phyloP scores from a whole-genome alignment of 164 flowering plant genomes.

The Echeveria elegans region DNA sequence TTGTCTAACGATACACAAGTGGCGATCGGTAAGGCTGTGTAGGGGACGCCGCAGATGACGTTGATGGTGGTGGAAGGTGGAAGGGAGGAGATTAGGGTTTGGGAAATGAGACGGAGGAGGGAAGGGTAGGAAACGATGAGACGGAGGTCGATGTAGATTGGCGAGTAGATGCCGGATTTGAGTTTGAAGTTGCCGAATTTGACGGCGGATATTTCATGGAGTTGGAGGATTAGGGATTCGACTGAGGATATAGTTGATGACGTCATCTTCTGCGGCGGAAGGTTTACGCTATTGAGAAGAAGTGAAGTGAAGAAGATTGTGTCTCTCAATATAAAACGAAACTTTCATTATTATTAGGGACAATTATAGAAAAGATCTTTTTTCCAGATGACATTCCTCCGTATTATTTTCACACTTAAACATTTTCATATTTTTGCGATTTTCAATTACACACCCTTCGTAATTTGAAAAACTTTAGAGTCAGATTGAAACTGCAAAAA shows the following conservation, averaged over 20 bases:
- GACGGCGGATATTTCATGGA: constrained; percentile 87
- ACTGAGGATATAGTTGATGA: constrained; percentile 21
- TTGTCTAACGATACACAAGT: constrained; percentile 52
- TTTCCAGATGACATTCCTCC: no score
- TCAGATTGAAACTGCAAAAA: no score
- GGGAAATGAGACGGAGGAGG: constrained; percentile 67
- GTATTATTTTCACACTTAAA: no score
- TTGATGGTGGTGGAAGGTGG: constrained; percentile 42
- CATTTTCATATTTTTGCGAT: no score
- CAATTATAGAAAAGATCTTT: no score
- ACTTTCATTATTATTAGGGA: no score
- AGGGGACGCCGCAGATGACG: constrained; percentile 85
- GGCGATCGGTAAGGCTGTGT: constrained; percentile 96
- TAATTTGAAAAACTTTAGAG: no score
- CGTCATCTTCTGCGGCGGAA: constrained; percentile 5
- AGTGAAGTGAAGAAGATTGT: no score
- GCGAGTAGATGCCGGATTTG: constrained; percentile 86
- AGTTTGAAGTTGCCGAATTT: constrained; percentile 88
- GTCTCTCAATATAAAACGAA: no score
- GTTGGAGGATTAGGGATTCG: constrained; percentile 72
- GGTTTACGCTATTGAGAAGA: not conserved
- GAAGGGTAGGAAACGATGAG: constrained; percentile 84
- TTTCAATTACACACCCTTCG: no score
- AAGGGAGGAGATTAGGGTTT: constrained; percentile 43
- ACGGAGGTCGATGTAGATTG: constrained; percentile 95